phyloP scores from a whole-genome alignment of 768 basidiomycete species.

The Tulasnella sp. region DNA sequence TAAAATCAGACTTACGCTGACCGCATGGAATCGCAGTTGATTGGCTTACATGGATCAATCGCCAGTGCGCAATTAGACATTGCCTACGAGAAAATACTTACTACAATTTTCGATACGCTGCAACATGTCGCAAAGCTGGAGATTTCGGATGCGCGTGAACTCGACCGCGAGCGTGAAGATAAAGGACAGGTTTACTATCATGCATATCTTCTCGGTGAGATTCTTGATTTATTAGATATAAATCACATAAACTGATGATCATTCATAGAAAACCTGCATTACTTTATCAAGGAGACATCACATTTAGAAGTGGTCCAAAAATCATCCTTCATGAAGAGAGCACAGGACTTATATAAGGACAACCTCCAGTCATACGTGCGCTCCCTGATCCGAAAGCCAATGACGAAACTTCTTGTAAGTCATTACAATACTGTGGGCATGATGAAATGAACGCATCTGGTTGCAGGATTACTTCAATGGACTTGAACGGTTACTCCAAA shows the following conservation, averaged over 20 bases:
- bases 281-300: conserved; percentile 73
- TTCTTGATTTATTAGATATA: not conserved
- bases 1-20: conserved; percentile 57
- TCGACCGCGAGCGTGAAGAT: conserved; percentile 66
- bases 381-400: conserved; percentile 72
- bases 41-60: conserved; percentile 61
- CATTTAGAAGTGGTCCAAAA: conserved; percentile 54
- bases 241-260: not conserved
- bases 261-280: conserved; percentile 83
- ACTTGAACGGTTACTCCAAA: conserved; percentile 73
- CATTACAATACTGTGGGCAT: not conserved
- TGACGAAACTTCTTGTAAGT: conserved; percentile 73
- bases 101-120: conserved; percentile 81
- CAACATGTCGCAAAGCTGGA: conserved; percentile 96
- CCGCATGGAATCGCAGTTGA: conserved; percentile 72
- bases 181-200: conserved; percentile 96
- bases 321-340: conserved; percentile 49
- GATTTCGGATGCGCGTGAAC: conserved; percentile 44
- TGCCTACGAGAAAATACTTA: conserved; percentile 79
- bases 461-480: conserved; percentile 88
- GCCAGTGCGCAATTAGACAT: conserved; percentile 64
- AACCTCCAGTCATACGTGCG: conserved; percentile 78
- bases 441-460: not conserved
- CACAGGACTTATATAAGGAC: conserved; percentile 78
- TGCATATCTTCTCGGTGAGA: conserved; percentile 82